Conservation (phyloP, 2,329 filamentous ascomycete species). For the Colletotrichum sojae region DNA sequence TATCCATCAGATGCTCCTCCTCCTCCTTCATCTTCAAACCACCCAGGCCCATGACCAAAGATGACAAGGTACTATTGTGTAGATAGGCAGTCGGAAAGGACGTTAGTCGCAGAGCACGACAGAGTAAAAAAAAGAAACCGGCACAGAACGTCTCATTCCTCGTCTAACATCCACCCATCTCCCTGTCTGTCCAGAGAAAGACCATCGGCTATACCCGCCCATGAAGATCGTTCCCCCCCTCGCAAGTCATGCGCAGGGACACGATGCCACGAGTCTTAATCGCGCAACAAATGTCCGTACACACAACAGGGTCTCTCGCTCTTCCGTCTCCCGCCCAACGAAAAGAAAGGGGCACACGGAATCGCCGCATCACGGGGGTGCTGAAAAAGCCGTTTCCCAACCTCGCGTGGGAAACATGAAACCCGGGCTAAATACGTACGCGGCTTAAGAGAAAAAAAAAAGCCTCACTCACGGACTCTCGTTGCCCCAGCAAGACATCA, state of each 20-base stretch:
- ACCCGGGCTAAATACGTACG: not conserved
- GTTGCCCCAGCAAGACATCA: not conserved
- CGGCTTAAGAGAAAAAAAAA: not conserved
- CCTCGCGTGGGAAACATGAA: not conserved
- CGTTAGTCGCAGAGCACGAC: no score
- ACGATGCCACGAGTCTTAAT: not conserved
- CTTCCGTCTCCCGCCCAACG: no score
- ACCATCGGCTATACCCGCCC: not conserved
- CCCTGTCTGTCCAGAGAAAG: not conserved
- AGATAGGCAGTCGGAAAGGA: no score
- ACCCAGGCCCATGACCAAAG: no score
- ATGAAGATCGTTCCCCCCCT: not conserved
- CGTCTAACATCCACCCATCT: not conserved
- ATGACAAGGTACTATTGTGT: no score
- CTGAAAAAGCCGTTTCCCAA: not conserved
- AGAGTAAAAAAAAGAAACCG: no score
- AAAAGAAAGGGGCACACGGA: no score
- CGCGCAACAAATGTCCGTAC: no score
- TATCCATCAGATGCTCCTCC: no score
- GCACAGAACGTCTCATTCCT: not conserved
- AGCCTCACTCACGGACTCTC: not conserved
- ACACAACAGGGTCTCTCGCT: no score
- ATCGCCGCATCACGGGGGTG: not conserved
- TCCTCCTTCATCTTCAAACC: no score
- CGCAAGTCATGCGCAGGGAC: constrained; percentile 15